Evolutionary conservation across 345 rosid genomes (phyloP).

Genomic region (Ceriops decandra): DNA sequence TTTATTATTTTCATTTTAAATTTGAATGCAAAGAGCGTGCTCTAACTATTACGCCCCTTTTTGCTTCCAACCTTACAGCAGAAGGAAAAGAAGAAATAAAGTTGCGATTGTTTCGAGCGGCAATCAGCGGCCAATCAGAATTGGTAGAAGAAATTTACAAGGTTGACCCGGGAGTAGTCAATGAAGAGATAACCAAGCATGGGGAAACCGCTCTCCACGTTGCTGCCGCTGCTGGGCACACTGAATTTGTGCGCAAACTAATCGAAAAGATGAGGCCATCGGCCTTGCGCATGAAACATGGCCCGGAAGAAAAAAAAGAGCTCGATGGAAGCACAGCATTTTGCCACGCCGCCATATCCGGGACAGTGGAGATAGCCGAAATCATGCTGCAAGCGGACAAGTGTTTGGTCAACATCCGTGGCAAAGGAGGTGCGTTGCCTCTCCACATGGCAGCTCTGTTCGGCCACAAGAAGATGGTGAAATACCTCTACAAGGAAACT

Average conservation of each 20-base stretch:
- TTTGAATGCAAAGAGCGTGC: no score
- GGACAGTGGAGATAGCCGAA: conserved; percentile 16
- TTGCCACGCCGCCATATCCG: conserved; percentile 22
- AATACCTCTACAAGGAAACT: conserved; percentile 8
- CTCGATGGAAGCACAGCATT: conserved; percentile 17
- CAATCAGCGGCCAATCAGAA: conserved; percentile 15
- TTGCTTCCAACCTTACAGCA: not conserved
- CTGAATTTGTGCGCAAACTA: conserved; percentile 17
- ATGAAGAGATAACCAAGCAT: conserved; percentile 8
- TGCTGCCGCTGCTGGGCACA: conserved; percentile 22
- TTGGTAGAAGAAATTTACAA: not conserved
- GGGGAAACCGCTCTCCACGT: conserved; percentile 20
- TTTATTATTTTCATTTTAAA: no score
- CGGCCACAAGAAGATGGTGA: conserved; percentile 18
- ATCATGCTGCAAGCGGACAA: conserved; percentile 6
- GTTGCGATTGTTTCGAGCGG: conserved; percentile 9
- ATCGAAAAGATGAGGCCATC: conserved; percentile 11
- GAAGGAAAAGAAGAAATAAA: not conserved
- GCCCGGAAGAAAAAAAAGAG: no score
- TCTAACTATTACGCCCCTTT: no score
- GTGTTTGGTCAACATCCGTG: conserved; percentile 5
- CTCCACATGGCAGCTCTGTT: conserved; percentile 14
- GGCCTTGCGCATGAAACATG: no score
- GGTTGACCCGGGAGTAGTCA: conserved; percentile 1
- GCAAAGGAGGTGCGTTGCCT: conserved; percentile 1